Conservation (phyloP, 2,329 filamentous ascomycete species). For the Sphaerulina musiva region DNA sequence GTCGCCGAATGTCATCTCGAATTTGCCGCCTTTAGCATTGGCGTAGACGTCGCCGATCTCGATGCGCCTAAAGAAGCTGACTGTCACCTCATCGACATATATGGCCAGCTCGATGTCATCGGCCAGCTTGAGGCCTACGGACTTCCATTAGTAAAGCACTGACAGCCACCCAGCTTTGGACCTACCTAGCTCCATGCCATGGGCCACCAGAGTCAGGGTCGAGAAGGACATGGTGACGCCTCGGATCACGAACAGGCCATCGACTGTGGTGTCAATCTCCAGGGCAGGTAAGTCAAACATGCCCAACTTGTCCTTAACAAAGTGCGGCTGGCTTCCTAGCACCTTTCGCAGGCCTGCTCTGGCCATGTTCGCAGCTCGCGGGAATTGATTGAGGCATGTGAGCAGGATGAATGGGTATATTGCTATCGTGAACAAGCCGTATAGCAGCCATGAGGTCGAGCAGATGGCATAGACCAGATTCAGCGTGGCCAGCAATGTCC, state of each 20-base stretch:
- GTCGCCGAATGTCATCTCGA: conserved; percentile 46
- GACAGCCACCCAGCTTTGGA: neutral
- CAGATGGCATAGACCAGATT: conserved; percentile 45
- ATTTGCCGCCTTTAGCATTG: conserved; percentile 50
- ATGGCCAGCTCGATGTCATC: conserved; percentile 51
- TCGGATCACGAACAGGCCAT: conserved; percentile 49
- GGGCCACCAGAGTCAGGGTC: conserved; percentile 45
- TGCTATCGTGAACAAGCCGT: conserved; percentile 37
- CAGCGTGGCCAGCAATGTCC: conserved; percentile 43
- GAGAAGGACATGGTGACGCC: conserved; percentile 48
- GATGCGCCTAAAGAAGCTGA: conserved; percentile 46
- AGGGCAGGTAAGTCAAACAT: conserved; percentile 47
- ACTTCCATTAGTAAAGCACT: neutral
- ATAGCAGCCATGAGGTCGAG: conserved; percentile 49
- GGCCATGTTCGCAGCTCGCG: conserved; percentile 34
- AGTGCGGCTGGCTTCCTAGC: conserved; percentile 42
- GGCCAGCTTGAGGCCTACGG: conserved; percentile 40
- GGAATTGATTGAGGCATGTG: conserved; percentile 45
- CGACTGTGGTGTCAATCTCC: conserved; percentile 50
- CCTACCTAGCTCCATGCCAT: conserved; percentile 48
- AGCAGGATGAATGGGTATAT: conserved; percentile 42
- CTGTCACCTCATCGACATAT: conserved; percentile 44
- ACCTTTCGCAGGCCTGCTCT: conserved; percentile 34
- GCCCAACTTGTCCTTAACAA: conserved; percentile 48
- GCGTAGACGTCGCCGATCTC: conserved; percentile 49